Evolutionary conservation across 208 protist genomes (phyloP).

Genomic region (Leishmania guyanensis): DNA sequence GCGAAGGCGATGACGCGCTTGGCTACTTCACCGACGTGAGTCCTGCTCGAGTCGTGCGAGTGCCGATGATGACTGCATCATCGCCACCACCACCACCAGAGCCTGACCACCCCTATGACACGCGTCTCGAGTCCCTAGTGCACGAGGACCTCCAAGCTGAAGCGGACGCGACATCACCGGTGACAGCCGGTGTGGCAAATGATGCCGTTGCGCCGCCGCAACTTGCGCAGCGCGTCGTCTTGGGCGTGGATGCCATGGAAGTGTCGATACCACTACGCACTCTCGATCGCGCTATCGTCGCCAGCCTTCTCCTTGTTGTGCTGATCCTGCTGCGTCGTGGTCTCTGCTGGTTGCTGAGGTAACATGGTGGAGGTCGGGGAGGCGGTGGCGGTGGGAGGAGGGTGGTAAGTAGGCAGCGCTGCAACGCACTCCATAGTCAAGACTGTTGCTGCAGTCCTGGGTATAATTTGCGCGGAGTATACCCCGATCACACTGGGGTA

Average conservation of each 20-base stretch:
- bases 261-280: constrained; percentile 11
- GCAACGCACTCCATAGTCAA: not conserved
- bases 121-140: constrained; percentile 11
- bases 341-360: constrained; percentile 9
- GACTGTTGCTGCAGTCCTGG: not conserved
- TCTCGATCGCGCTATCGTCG: constrained; percentile 24
- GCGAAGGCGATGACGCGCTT: not conserved
- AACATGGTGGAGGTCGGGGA: not conserved
- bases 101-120: not conserved
- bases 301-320: constrained; percentile 18
- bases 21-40: not conserved
- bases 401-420: not conserved
- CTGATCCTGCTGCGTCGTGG: constrained; percentile 32
- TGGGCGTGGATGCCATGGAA: constrained; percentile 10
- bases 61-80: not conserved
- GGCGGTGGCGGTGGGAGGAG: not conserved
- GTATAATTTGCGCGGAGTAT: not conserved
- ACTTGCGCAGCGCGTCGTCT: constrained; percentile 10
- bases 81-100: not conserved
- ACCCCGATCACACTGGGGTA: not conserved
- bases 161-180: not conserved
- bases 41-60: not conserved
- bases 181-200: not conserved
- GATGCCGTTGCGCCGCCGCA: constrained; percentile 9
- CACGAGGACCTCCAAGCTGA: constrained; percentile 7